These are phyloP conservation scores for Fraxinus nigra DNA, from an alignment of 305 asterid species.

Conservation along the genomic window DNA sequence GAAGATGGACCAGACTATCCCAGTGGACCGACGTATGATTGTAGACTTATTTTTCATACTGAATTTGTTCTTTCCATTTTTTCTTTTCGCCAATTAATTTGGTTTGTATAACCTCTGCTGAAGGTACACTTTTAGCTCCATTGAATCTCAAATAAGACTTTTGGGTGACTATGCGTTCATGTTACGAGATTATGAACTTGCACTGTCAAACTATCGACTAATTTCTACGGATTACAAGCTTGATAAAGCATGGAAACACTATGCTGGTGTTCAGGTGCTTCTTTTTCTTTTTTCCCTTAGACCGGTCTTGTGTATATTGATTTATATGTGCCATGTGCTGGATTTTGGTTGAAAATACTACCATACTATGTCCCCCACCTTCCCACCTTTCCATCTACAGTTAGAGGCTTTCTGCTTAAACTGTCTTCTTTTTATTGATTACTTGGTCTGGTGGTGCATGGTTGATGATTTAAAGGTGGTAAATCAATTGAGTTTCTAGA, in stretches of 20 bases:
- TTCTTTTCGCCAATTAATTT: conserved; percentile 36
- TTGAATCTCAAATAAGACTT: conserved; percentile 93
- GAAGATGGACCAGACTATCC: conserved; percentile 77
- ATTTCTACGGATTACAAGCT: conserved; percentile 95
- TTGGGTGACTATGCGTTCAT: conserved; percentile 97
- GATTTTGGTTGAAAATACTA: conserved; percentile 6
- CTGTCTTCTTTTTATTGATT: conserved; percentile 18
- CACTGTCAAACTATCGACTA: conserved; percentile 90
- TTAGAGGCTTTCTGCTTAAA: conserved; percentile 9
- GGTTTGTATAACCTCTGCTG: conserved; percentile 37
- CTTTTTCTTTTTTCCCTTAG: conserved; percentile 11
- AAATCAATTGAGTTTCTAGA: not conserved
- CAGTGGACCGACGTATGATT: conserved; percentile 58
- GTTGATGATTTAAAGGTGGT: not conserved
- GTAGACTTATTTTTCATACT: conserved; percentile 22
- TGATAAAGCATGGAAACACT: conserved; percentile 94
- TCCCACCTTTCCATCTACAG: conserved; percentile 1
- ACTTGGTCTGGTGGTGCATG: conserved; percentile 16
- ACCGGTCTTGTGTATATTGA: conserved; percentile 5
- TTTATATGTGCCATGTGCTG: not conserved
- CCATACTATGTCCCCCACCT: not conserved
- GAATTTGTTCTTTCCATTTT: conserved; percentile 11
- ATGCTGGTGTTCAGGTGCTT: conserved; percentile 95
- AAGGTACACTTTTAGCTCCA: conserved; percentile 95
- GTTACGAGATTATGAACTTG: conserved; percentile 97